Evolutionary conservation across 805 yeast species (phyloP).

Genomic region (Schwanniomyces vanrijiae): DNA sequence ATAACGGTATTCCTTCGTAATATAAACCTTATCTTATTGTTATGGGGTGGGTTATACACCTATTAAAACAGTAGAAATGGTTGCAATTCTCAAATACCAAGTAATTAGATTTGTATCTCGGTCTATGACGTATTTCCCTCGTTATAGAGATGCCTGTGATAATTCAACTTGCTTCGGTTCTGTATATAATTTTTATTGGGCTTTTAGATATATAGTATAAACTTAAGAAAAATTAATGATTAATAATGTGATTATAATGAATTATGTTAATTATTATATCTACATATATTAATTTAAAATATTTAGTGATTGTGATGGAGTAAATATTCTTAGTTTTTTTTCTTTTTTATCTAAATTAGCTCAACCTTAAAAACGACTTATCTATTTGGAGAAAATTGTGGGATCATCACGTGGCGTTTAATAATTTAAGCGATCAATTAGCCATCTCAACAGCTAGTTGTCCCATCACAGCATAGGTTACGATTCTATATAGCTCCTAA

Average conservation of each 20-base stretch:
- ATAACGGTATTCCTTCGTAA: background rate
- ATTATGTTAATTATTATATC: too few species aligned
- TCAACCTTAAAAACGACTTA: background rate
- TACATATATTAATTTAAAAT: too few species aligned
- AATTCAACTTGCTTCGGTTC: background rate
- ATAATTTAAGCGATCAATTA: background rate
- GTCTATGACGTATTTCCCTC: background rate
- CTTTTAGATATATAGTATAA: too few species aligned
- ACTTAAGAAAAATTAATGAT: too few species aligned
- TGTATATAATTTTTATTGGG: background rate
- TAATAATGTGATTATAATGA: too few species aligned
- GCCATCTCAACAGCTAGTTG: background rate
- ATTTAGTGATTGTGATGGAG: too few species aligned
- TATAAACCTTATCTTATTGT: background rate
- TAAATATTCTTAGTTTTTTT: too few species aligned
- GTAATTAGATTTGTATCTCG: background rate
- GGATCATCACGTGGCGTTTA: background rate
- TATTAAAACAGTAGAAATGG: background rate
- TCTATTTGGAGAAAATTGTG: background rate
- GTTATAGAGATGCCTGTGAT: background rate
- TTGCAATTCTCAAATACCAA: background rate
- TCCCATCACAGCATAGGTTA: background rate
- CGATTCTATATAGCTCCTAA: background rate
- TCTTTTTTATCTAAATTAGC: background rate
- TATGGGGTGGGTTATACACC: background rate